These are phyloP conservation scores for Yamadazyma sp. DNA, from an alignment of 1,139 yeast genomes.

Conservation along the genomic window DNA sequence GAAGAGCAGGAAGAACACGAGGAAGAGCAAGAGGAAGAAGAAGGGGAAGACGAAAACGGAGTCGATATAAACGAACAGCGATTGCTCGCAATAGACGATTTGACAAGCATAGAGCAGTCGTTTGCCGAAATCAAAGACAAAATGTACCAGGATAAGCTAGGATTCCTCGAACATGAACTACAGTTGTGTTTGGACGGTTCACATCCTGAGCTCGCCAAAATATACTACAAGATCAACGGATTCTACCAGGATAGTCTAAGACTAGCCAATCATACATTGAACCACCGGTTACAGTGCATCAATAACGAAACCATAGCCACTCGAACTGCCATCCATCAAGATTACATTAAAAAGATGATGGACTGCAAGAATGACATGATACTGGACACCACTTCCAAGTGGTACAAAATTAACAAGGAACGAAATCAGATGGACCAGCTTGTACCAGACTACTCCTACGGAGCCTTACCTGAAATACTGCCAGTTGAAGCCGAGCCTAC, in stretches of 20 bases:
- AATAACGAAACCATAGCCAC: constrained; percentile 79
- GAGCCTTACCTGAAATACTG: constrained; percentile 34
- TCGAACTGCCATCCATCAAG: constrained; percentile 82
- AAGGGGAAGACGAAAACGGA: constrained; percentile 28
- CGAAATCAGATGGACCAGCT: constrained; percentile 80
- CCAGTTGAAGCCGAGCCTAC: constrained; percentile 14
- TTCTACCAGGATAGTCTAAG: constrained; percentile 68
- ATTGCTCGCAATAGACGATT: constrained; percentile 62
- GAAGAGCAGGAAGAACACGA: constrained; percentile 15
- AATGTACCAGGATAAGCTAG: constrained; percentile 71
- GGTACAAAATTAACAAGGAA: constrained; percentile 93
- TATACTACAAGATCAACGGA: constrained; percentile 69
- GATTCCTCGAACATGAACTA: constrained; percentile 75
- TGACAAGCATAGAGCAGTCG: constrained; percentile 76
- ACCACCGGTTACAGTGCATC: constrained; percentile 74
- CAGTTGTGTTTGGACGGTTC: constrained; percentile 86
- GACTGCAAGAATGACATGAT: constrained; percentile 70
- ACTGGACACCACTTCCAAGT: constrained; percentile 73
- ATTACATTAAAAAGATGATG: constrained; percentile 66
- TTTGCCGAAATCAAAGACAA: constrained; percentile 85
- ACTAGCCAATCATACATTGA: constrained; percentile 66
- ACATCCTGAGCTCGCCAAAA: constrained; percentile 78
- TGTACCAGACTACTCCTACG: constrained; percentile 44
- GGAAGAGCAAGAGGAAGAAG: constrained; percentile 17
- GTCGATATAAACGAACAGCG: constrained; percentile 51